Conservation (phyloP, 768 basidiomycete species). For the Tephrocybe sp. region DNA sequence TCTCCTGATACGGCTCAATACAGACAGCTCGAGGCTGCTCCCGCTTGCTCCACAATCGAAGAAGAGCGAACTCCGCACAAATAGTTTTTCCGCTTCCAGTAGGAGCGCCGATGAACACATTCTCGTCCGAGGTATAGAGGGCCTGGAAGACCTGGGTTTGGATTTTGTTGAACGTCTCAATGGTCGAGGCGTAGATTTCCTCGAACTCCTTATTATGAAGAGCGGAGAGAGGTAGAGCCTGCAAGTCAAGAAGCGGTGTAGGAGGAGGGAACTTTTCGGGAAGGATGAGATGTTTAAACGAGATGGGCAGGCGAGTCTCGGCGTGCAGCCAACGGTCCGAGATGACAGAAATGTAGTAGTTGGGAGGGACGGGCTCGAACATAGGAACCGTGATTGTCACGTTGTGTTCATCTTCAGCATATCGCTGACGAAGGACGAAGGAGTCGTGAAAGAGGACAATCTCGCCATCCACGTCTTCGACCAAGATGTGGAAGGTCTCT, state of each 20-base stretch:
- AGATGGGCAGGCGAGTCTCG: constrained; percentile 92
- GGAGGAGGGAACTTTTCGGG: constrained; percentile 96
- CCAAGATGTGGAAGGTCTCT: constrained; percentile 90
- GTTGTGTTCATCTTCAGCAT: constrained; percentile 91
- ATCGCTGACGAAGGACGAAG: constrained; percentile 89
- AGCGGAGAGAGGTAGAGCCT: constrained; percentile 85
- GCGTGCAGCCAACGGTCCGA: constrained; percentile 97
- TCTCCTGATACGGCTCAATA: constrained; percentile 95
- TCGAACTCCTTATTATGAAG: constrained; percentile 95
- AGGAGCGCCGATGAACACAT: constrained; percentile 94
- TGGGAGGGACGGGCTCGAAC: constrained; percentile 96
- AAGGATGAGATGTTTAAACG: constrained; percentile 96
- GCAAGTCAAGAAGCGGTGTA: constrained; percentile 91
- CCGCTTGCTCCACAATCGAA: constrained; percentile 91
- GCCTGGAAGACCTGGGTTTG: constrained; percentile 99
- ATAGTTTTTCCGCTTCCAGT: constrained; percentile 98
- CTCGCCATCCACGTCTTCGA: constrained; percentile 98
- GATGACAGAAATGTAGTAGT: constrained; percentile 94
- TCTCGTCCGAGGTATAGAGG: constrained; percentile 93
- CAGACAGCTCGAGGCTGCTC: constrained; percentile 87
- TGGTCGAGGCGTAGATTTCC: constrained; percentile 74
- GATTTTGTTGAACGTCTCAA: constrained; percentile 95
- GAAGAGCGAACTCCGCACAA: constrained; percentile 93
- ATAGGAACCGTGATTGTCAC: constrained; percentile 95
- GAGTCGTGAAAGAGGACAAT: constrained; percentile 93